Conservation (phyloP, 495 filamentous ascomycete species). For the Xylaria cubensis region DNA sequence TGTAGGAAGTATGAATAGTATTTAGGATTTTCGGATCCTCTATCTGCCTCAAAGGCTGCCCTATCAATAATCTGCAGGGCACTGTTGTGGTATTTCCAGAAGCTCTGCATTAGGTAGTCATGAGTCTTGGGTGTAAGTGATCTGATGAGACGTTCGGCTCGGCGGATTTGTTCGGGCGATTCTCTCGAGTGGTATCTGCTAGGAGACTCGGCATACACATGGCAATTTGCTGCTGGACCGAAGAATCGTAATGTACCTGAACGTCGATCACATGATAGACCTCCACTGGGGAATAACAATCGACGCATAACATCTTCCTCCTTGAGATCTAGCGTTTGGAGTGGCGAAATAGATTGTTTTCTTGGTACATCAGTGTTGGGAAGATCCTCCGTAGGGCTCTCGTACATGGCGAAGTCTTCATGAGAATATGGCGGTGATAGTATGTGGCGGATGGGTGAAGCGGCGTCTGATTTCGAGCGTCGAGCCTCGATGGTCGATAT, state of each 20-base stretch:
- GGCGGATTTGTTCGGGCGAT: conserved; percentile 46
- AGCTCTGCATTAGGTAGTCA: conserved; percentile 59
- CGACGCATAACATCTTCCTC: conserved; percentile 51
- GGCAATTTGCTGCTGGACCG: conserved; percentile 53
- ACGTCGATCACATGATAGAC: conserved; percentile 53
- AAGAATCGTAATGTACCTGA: conserved; percentile 54
- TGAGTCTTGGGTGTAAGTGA: conserved; percentile 51
- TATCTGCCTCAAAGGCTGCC: conserved; percentile 56
- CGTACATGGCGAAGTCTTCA: conserved; percentile 35
- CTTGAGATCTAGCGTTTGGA: conserved; percentile 40
- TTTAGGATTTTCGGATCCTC: conserved; percentile 47
- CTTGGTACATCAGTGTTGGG: not conserved
- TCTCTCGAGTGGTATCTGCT: conserved; percentile 29
- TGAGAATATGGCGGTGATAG: conserved; percentile 41
- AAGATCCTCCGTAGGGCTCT: conserved; percentile 21
- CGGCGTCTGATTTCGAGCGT: conserved; percentile 27
- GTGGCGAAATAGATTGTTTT: conserved; percentile 30
- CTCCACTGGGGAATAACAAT: conserved; percentile 50
- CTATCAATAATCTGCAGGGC: conserved; percentile 55
- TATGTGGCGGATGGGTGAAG: conserved; percentile 32
- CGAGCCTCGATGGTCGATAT: conserved; percentile 18
- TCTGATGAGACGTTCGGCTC: conserved; percentile 53
- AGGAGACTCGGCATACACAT: conserved; percentile 38
- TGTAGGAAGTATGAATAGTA: conserved; percentile 61
- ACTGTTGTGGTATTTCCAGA: conserved; percentile 59